Percentiles rank a stretch among this genome's conserved stretches.
Evolutionary conservation across 257 asterid species (phyloP).

Genomic region (Fraxinus excelsior): DNA sequence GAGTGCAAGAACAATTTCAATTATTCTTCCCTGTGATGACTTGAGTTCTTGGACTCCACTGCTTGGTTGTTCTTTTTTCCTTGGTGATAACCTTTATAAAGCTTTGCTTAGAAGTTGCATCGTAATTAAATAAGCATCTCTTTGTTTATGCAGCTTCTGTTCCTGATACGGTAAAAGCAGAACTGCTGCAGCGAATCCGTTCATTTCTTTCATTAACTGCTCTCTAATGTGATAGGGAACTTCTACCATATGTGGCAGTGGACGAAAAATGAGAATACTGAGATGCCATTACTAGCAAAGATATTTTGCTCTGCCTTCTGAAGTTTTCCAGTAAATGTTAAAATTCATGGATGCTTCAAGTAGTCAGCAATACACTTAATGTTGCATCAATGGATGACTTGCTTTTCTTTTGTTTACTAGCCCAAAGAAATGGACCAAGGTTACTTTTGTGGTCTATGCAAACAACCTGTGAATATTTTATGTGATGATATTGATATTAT

Average conservation of each 20-base stretch:
- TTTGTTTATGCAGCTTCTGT: conserved; percentile 55
- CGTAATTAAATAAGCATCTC: neutral
- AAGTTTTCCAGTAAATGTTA: neutral
- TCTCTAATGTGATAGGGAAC: conserved; percentile 35
- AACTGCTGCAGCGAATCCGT: conserved; percentile 65
- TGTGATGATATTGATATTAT: conserved; percentile 1
- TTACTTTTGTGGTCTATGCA: neutral
- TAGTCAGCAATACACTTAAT: neutral
- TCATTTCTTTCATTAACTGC: conserved; percentile 55
- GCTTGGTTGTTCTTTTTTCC: neutral
- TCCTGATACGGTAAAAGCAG: conserved; percentile 75
- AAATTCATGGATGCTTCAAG: neutral
- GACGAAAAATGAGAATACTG: neutral
- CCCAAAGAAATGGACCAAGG: neutral
- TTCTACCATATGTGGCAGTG: neutral
- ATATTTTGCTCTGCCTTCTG: neutral
- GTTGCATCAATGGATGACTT: conserved; percentile 1
- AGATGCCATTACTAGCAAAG: neutral
- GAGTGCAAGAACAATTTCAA: neutral
- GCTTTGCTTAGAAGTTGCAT: neutral
- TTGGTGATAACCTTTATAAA: neutral
- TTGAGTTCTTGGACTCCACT: conserved; percentile 1
- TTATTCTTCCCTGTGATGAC: neutral
- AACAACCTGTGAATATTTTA: neutral
- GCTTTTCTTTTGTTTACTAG: conserved; percentile 8